Conservation (phyloP, 208 protist genomes). For the Crithidia brevicula region DNA sequence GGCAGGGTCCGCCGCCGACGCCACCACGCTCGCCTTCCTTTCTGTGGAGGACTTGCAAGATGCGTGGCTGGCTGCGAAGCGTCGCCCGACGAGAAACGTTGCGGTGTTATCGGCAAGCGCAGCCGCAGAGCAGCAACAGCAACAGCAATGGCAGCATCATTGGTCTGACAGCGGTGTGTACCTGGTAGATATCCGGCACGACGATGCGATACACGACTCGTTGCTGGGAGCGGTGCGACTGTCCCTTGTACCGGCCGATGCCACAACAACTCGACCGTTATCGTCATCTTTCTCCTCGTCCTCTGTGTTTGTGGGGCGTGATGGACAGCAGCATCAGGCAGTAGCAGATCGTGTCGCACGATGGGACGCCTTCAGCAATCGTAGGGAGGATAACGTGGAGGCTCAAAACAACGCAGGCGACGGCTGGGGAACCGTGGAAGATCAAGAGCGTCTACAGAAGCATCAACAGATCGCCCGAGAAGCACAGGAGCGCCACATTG, state of each 20-base stretch:
- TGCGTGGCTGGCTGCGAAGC: slow-evolving; percentile 10
- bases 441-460: slow-evolving; percentile 29
- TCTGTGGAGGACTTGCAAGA: slow-evolving; percentile 20
- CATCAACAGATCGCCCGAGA: slow-evolving; percentile 25
- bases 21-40: slow-evolving; percentile 9
- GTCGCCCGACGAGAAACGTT: neutral
- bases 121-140: neutral
- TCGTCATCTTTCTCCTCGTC: neutral
- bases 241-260: slow-evolving; percentile 23
- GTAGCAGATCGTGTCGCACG: no score
- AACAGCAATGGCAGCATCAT: slow-evolving; percentile 3
- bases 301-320: no score
- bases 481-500: slow-evolving; percentile 34
- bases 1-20: no score
- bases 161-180: slow-evolving; percentile 55
- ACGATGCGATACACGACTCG: slow-evolving; percentile 14
- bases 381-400: no score
- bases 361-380: no score
- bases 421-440: slow-evolving; percentile 31
- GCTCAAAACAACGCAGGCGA: no score
- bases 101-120: neutral
- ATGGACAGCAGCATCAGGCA: no score
- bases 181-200: slow-evolving; percentile 55
- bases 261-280: neutral
- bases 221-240: slow-evolving; percentile 58